A percentile compares a stretch with the other conserved stretches of the same genome.
Evolutionary conservation across 768 basidiomycete genomes (phyloP).

Genomic region (Lentinula detonsa): DNA sequence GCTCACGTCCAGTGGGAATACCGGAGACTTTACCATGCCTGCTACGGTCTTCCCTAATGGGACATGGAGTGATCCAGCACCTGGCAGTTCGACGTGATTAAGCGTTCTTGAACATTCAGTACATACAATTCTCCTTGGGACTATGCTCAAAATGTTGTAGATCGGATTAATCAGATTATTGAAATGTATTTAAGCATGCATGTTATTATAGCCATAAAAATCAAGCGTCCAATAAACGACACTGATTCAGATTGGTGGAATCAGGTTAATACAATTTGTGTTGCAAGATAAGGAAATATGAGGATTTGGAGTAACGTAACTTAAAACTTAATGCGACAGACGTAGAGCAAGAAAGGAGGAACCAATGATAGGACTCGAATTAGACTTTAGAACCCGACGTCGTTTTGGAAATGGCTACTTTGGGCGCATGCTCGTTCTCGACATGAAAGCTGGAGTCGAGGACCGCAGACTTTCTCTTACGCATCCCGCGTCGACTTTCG

Average conservation of each 20-base stretch:
- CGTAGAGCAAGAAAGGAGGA: not conserved
- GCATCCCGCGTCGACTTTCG: constrained; percentile 66
- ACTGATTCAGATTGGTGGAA: constrained; percentile 6
- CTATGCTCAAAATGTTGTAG: not conserved
- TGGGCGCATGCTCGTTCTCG: not conserved
- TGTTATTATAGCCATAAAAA: constrained; percentile 6
- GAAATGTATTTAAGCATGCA: not conserved
- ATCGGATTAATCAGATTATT: constrained; percentile 2
- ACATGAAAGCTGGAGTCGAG: not conserved
- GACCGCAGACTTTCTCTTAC: constrained; percentile 35
- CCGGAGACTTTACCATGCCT: constrained; percentile 78
- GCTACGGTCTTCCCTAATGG: constrained; percentile 75
- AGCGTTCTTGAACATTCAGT: not conserved
- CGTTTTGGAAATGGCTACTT: not conserved
- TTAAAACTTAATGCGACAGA: not conserved
- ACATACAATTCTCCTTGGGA: not conserved
- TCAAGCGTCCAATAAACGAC: constrained; percentile 3
- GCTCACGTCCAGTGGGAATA: constrained; percentile 38
- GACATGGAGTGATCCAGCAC: constrained; percentile 70
- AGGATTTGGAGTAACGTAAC: constrained; percentile 3
- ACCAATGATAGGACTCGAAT: not conserved
- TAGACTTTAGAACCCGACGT: not conserved
- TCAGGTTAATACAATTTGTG: not conserved
- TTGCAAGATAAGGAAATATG: constrained; percentile 1
- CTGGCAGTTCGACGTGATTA: constrained; percentile 47